Base-by-base conservation (phyloP, 305 asterid genomes). In the Fraxinus sp. region DNA sequence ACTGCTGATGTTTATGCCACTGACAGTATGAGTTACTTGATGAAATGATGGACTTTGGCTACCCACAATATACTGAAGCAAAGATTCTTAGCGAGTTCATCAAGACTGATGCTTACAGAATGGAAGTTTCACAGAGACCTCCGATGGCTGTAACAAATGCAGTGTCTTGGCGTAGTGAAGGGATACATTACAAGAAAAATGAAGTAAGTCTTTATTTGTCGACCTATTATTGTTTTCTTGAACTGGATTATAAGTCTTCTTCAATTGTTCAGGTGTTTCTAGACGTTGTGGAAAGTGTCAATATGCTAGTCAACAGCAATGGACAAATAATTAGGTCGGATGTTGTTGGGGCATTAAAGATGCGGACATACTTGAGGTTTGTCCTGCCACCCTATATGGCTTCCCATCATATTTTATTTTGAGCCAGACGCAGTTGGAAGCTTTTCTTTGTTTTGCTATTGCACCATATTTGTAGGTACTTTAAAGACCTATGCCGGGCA, bases 91-190 rank as follows among this genome's bases (percentile, higher is more conserved):
- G 98, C 22, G 99, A 95, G 90, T 95, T 94, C 90, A 95, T 95
- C 78, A 95, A 95, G 91, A 94, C 97, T 22, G 99, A 95, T 90
- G 99, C 99, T 85, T 95, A 95, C 84, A 90, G 98, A 85, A 92
- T 95, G 99, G 99, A 95, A 88, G 97, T 92, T 77, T 57, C 95
- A 16, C 99, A 95, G 89, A 93, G 98, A 86, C 99, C 99, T 86
- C 99, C 99, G 37, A 95, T 95, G 98, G 99, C 99, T 0, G 99
- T 95, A 44, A 95, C 99, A 78, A 95, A 95, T 91, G 99, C 99
- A 64, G 99, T 95, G 78, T 95, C 99, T 0, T 95, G 99, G 99
- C 98, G 99, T 79, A 95, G 99, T 39, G 99, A 95, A 89, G 99
- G 99, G 84, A 92, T 95, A 86, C 91, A 78, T 57, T 92, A 95